These are phyloP conservation scores for Monilinia polystroma DNA, from an alignment of 2,329 filamentous ascomycete species.

Conservation along the genomic window DNA sequence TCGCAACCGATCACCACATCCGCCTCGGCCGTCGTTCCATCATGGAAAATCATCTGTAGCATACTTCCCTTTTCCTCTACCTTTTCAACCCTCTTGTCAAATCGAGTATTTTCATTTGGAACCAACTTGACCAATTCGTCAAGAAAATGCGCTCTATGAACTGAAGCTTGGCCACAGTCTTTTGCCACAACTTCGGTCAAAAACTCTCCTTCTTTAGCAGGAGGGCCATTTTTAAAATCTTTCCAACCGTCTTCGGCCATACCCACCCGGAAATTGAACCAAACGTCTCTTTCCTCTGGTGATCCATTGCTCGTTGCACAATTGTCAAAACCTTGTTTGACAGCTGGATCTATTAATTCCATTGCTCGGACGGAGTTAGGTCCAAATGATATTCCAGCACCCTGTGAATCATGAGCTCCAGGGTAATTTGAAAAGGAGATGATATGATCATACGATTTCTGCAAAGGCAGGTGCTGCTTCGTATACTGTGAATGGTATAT, in stretches of 20 bases:
- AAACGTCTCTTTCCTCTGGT: slow-evolving; percentile 32
- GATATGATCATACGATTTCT: slow-evolving; percentile 32
- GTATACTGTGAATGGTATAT: slow-evolving; percentile 38
- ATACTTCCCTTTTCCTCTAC: slow-evolving; percentile 36
- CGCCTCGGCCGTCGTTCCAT: slow-evolving; percentile 43
- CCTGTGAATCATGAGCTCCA: slow-evolving; percentile 8
- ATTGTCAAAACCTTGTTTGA: slow-evolving; percentile 33
- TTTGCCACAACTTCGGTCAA: slow-evolving; percentile 30
- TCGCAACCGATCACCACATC: slow-evolving; percentile 26
- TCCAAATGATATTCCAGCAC: slow-evolving; percentile 39
- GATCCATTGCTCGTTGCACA: slow-evolving; percentile 34
- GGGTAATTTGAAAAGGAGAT: not conserved
- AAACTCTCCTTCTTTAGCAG: slow-evolving; percentile 28
- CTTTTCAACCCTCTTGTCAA: slow-evolving; percentile 42
- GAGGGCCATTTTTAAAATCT: slow-evolving; percentile 23
- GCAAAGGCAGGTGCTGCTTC: slow-evolving; percentile 38
- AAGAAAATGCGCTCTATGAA: slow-evolving; percentile 39
- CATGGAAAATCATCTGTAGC: slow-evolving; percentile 44
- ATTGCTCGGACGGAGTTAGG: slow-evolving; percentile 39
- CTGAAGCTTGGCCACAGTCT: slow-evolving; percentile 33
- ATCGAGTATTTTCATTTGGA: slow-evolving; percentile 41
- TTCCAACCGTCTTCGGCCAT: slow-evolving; percentile 32
- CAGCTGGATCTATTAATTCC: slow-evolving; percentile 35
- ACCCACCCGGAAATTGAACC: slow-evolving; percentile 38
- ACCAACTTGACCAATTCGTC: slow-evolving; percentile 41